Evolutionary conservation across 2,329 filamentous ascomycete species (phyloP), one percentile per base, ranked within the genome.

Genomic region (Trichoderma koningiopsis): DNA sequence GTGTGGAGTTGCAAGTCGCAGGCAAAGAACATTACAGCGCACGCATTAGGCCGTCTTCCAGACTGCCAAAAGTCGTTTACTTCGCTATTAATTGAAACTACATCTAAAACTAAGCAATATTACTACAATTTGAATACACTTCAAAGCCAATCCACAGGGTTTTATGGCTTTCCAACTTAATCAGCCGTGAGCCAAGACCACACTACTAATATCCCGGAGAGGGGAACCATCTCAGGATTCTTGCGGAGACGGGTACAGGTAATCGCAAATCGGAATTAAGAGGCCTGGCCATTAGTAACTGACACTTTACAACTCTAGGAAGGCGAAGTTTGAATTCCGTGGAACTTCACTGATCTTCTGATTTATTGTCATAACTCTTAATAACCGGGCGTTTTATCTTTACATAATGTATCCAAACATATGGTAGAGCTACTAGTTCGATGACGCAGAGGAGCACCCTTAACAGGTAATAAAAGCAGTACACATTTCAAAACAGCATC

Each of bases 1-100:
- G 52, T 56, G 61, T 55, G 61, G 61, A 56, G 61, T 43, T 35
- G 61, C 16, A 24, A 43, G 35, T 27, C 24, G 29, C 52, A 64
- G 22, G 43, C 35, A n/a, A 11, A 19, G 16, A 33, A 29, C n/a
- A 16, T 22, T 2, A 16, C 19, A 16, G 14, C 13, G 3, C 22
- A 10, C 14, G 27, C 4, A 49, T 49, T 22, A n/a, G 6, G 35
- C 52, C 0, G 16, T 43, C 40, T 40, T 13, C 0, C 40, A 19
- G 19, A 6, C 5, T n/a, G 3, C 6, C 8, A 2, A 43, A 55
- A 10, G 10, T 10, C 3, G 6, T 43, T 3, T n/a, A 19, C 3
- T 8, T n/a, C n/a, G 4, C 47, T 19, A 24, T 5, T 0, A 49
- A 33, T 49, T 24, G 1, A 24, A 13, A 4, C 11, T 24, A 49